Conservation (phyloP, 208 protist genomes). For the Crithidia fasciculata region DNA sequence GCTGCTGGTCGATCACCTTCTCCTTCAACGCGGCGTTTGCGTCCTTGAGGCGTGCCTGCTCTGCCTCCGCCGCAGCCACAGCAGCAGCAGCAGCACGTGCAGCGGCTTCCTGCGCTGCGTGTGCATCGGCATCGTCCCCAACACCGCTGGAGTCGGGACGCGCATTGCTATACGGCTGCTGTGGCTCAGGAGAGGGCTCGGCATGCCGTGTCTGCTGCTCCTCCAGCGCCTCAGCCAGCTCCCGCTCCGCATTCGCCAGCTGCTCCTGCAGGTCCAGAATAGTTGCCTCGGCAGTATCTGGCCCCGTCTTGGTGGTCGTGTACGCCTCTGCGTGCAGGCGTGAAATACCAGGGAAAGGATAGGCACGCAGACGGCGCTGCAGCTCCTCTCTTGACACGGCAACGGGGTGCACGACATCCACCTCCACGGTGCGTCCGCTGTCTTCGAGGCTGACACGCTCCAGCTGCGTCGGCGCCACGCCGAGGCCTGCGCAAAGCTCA, state of each 20-base stretch:
- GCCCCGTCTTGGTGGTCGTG: conserved; percentile 32
- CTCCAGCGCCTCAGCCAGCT: conserved; percentile 29
- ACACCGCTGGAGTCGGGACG: neutral
- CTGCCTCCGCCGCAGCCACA: neutral
- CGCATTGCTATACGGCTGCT: conserved; percentile 15
- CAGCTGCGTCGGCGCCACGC: conserved; percentile 48
- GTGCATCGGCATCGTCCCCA: no score
- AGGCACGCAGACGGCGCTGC: conserved; percentile 41
- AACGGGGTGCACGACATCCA: conserved; percentile 49
- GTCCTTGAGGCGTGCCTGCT: conserved; percentile 35
- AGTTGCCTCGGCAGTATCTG: conserved; percentile 51
- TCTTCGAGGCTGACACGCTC: conserved; percentile 28
- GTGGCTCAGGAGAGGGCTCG: conserved; percentile 32
- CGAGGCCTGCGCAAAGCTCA: conserved; percentile 53
- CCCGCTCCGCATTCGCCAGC: conserved; percentile 38
- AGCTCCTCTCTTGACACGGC: conserved; percentile 42
- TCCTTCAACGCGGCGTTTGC: conserved; percentile 33
- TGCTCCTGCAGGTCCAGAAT: conserved; percentile 40
- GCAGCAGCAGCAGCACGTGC: no score
- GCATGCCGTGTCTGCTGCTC: conserved; percentile 13
- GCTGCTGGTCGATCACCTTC: conserved; percentile 27
- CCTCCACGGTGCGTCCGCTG: conserved; percentile 36
- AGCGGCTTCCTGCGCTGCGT: no score
- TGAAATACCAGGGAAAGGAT: conserved; percentile 45
- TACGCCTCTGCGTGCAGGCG: conserved; percentile 39